Evolutionary conservation across 495 filamentous ascomycete genomes (phyloP), one percentile per base, ranked within the genome.

Genomic region (Xylaria telfairii): DNA sequence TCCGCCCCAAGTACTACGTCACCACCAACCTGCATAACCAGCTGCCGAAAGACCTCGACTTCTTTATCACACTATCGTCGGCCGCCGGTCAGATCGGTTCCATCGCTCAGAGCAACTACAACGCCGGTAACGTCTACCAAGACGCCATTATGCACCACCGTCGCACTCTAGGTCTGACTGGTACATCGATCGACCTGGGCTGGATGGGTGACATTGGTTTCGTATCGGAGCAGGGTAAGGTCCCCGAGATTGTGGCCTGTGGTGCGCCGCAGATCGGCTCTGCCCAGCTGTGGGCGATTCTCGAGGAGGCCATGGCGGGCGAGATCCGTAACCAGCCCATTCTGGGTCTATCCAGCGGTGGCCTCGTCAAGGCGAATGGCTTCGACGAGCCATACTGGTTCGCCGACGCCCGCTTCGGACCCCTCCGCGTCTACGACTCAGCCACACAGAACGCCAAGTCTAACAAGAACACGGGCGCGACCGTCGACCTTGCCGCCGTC

Each of bases 1-100:
- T 83, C 4, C 70, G 69, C n/a, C 82, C 86, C 1, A 88, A 87
- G 72, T 81, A 86, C 21, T 56, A 77, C 15, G 85, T 83, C 9
- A 75, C 81, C 10, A 77, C 78, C 77, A 83, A 89, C 71, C 71
- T 90, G 19, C 87, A 90, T 70, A 61, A 84, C 24, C 60, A 68
- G 15, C 78, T 89, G 41, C 72, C 56, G 41, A 76, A 78, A n/a
- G 68, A 72, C 49, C 79, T 91, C 1, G 88, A 90, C 72, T 91
- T 92, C 80, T 90, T 92, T 74, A 76, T 91, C 54, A 77, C 83
- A 17, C 78, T 90, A 12, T 88, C 87, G n/a, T 91, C 90, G 1
- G 71, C 86, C 0, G 77, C 84, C 9, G 87, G 83, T 4, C 73
- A 87, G 3, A 73, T 87, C n/a, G 89, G 89, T 13, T 83, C 75